Base-by-base conservation (phyloP, 495 filamentous ascomycete species). In the Penicillium pancosmium region DNA sequence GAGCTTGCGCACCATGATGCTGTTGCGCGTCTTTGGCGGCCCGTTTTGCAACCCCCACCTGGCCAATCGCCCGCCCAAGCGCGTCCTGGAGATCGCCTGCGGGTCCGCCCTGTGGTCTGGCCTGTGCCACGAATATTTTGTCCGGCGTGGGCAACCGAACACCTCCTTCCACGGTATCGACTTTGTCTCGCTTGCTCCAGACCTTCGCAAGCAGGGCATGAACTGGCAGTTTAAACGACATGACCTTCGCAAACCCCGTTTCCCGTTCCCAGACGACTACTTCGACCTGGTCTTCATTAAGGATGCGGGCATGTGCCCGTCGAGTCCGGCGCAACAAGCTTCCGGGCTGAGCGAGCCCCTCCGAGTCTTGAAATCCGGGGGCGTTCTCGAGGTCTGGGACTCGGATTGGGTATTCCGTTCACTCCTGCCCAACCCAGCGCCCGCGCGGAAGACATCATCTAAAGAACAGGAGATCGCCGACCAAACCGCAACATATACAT, bases 231-330 rank as follows among this genome's bases (percentile, higher is more conserved):
- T 95, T 65, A 86, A 94, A 49, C 91, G 91, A 71, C 91, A 95
- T 69, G 91, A 96, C 72, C 64, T 94, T 55, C 88, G 91, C 53
- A 83, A 82, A 58, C 66, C 82, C 0, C 89, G 91, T 3, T 77
- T 93, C 46, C 93, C 93, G 2, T 93, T 97, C 56, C 80, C 85
- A 5, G 90, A 93, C 58, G 85, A 81, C 21, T 89, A 91, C 69
- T 98, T 97, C 70, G 92, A 96, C 67, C 82, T 96, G 19, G 84
- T 98, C 54, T 91, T 97, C 77, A 84, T 92, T 54, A 96, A 97
- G 70, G 93, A 97, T 70, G 78, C 93, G 62, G 86, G 85, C 41
- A 81, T 95, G 70, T 86, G 84, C 55, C 82, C 81, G 12, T 71
- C 83, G 35, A 84, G 84, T 16, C 82, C 80, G 19, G 80, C 82